Conservation (phyloP, 768 basidiomycete genomes). For the Russula olivacea region DNA sequence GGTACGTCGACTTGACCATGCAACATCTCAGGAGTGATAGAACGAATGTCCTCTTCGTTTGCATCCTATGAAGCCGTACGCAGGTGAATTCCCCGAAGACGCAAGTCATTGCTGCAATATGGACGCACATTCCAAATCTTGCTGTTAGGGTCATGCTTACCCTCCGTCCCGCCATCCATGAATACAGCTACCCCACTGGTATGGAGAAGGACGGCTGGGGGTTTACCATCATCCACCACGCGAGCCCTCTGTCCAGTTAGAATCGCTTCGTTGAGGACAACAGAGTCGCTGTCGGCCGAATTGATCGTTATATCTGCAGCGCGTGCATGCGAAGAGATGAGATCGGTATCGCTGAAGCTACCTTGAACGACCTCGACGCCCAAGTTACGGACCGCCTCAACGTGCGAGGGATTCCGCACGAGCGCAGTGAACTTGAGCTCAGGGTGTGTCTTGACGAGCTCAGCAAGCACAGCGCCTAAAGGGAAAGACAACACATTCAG, state of each 20-base stretch:
- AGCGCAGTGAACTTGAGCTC: slow-evolving; percentile 10
- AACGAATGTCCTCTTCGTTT: slow-evolving; percentile 11
- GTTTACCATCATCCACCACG: slow-evolving; percentile 4
- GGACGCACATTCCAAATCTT: slow-evolving; percentile 12
- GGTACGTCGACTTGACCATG: slow-evolving; percentile 16
- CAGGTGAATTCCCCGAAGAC: neutral
- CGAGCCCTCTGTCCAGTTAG: slow-evolving; percentile 12
- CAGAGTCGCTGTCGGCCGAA: slow-evolving; percentile 5
- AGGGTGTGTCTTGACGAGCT: neutral
- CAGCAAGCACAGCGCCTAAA: slow-evolving; percentile 4
- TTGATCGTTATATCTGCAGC: slow-evolving; percentile 14
- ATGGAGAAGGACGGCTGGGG: slow-evolving; percentile 2
- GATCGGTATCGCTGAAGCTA: slow-evolving; percentile 3
- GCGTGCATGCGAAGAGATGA: slow-evolving; percentile 2
- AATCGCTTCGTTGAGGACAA: slow-evolving; percentile 1
- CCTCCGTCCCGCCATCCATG: slow-evolving; percentile 1
- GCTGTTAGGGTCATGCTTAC: slow-evolving; percentile 6
- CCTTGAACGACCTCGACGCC: slow-evolving; percentile 7
- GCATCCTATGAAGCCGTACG: slow-evolving; percentile 4
- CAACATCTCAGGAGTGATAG: slow-evolving; percentile 11
- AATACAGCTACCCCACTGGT: slow-evolving; percentile 16
- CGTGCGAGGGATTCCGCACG: slow-evolving; percentile 6
- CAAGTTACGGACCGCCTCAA: neutral
- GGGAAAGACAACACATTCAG: neutral
- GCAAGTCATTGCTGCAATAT: neutral